Percentiles rank a stretch among this genome's conserved stretches.
phyloP scores from a whole-genome alignment of 2,329 filamentous ascomycete species.

The Fusarium nisikadoi region DNA sequence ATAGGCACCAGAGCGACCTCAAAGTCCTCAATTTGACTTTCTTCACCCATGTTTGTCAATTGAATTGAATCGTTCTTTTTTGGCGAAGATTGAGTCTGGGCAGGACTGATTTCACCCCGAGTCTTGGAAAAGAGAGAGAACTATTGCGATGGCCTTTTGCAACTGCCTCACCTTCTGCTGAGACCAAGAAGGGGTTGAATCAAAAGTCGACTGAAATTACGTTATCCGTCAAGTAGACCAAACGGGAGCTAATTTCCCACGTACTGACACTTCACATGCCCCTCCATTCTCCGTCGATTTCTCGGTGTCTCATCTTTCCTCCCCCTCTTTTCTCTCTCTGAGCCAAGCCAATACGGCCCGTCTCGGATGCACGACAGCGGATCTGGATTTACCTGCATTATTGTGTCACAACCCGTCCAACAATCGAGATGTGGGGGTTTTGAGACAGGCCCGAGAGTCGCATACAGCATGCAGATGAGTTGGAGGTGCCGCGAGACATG shows the following conservation, averaged over 20 bases:
- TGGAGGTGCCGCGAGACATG: background rate
- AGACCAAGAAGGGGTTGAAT: background rate
- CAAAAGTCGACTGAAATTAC: background rate
- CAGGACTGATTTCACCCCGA: no score
- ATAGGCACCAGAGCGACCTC: constrained; percentile 41
- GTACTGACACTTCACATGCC: background rate
- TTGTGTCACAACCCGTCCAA: background rate
- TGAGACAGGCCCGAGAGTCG: background rate
- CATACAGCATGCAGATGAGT: background rate
- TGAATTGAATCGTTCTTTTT: rapidly evolving
- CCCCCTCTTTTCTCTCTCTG: background rate
- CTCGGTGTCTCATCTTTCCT: background rate
- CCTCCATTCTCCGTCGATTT: background rate
- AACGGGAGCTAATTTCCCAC: rapidly evolving
- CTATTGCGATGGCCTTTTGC: background rate
- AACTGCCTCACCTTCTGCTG: background rate
- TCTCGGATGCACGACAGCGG: background rate
- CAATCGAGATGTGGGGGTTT: background rate
- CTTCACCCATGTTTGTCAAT: background rate
- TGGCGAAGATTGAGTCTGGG: background rate
- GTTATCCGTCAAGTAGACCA: background rate
- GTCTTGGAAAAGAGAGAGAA: no score
- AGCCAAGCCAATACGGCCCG: background rate
- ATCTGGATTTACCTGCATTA: background rate
- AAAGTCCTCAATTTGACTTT: background rate